phyloP scores from a whole-genome alignment of 2,329 filamentous ascomycete genomes.

The Metarhizium album region DNA sequence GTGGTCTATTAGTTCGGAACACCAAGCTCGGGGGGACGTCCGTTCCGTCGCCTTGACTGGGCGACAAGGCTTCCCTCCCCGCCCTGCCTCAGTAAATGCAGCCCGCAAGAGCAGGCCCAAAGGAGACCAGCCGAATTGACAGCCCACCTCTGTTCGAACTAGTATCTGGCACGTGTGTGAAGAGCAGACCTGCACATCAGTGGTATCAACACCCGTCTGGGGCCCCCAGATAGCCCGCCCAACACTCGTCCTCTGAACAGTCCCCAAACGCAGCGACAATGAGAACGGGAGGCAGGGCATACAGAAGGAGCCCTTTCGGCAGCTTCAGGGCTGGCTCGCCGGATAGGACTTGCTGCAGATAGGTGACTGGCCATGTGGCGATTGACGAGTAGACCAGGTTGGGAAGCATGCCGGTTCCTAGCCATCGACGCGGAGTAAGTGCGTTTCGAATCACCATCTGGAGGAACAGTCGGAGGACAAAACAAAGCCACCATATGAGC shows the following conservation, averaged over 20 bases:
- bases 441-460: background rate
- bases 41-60: too few species aligned
- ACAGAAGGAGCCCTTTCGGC: background rate
- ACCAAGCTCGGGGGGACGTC: too few species aligned
- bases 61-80: too few species aligned
- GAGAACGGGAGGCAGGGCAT: background rate
- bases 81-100: too few species aligned
- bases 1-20: too few species aligned
- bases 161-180: background rate
- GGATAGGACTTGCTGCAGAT: background rate
- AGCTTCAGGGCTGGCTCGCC: background rate
- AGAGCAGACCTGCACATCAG: background rate
- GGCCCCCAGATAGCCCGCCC: background rate
- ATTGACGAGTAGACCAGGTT: background rate
- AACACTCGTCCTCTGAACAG: background rate
- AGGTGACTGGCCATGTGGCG: background rate
- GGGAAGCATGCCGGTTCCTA: background rate
- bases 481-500: background rate
- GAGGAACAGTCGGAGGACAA: background rate
- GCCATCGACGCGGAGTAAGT: background rate
- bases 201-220: slow-evolving; percentile 3
- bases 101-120: too few species aligned
- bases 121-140: too few species aligned
- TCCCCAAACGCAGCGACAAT: background rate
- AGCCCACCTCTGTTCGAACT: background rate